Evolutionary conservation across 2,329 filamentous ascomycete genomes (phyloP).

Genomic region (Zymoseptoria crescenta): DNA sequence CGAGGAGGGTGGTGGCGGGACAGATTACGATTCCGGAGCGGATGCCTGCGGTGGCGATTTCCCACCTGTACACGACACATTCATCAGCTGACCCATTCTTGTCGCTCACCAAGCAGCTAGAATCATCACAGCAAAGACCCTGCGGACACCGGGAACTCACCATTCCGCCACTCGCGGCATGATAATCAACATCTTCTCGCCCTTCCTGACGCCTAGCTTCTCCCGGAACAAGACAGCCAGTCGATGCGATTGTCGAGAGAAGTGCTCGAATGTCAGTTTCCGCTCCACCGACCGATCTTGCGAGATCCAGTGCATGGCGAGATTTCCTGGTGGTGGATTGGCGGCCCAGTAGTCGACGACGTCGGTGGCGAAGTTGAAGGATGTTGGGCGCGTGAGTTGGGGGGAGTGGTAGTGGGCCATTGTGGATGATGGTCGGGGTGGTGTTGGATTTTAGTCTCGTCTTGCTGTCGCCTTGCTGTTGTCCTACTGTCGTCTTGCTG

Average conservation of each 20-base stretch:
- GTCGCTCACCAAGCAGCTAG: background rate
- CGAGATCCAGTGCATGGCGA: conserved; percentile 35
- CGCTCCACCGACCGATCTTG: conserved; percentile 25
- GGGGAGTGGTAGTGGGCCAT: conserved; percentile 25
- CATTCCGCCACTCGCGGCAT: conserved; percentile 32
- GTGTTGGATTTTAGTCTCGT: too few relatives aligned
- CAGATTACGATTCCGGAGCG: conserved; percentile 32
- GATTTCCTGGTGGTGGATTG: conserved; percentile 17
- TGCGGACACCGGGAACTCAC: too few relatives aligned
- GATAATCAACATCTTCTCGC: conserved; percentile 33
- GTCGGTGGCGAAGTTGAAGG: conserved; percentile 37
- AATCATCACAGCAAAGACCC: too few relatives aligned
- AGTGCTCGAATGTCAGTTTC: conserved; percentile 31
- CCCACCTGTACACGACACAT: conserved; percentile 26
- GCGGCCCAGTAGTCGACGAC: conserved; percentile 36
- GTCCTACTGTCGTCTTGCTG: too few relatives aligned
- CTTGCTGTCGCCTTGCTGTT: too few relatives aligned
- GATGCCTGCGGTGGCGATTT: conserved; percentile 33
- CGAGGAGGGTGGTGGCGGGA: conserved; percentile 33
- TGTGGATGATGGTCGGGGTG: background rate
- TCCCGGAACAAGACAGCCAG: conserved; percentile 29
- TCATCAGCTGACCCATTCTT: too few relatives aligned
- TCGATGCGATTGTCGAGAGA: conserved; percentile 31
- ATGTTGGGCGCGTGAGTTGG: conserved; percentile 15
- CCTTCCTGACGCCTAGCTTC: conserved; percentile 26